These are phyloP conservation scores for Plasmodiophora brassicae DNA, from an alignment of 208 protist species.

Conservation along the genomic window DNA sequence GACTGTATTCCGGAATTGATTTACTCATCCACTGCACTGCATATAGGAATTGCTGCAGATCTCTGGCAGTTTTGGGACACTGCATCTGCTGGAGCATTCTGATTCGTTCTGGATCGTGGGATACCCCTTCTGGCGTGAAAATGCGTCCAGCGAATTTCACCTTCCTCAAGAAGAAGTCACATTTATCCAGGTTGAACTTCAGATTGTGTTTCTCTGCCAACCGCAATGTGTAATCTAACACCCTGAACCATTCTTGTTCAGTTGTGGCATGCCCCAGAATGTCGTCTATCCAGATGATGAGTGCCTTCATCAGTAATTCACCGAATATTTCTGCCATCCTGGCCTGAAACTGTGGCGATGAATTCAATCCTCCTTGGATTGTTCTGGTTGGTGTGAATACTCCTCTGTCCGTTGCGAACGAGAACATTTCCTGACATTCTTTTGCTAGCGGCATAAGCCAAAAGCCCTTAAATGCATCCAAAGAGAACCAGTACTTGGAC, in stretches of 20 bases:
- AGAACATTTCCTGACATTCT: background rate
- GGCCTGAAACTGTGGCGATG: background rate
- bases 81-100: background rate
- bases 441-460: background rate
- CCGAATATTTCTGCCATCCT: background rate
- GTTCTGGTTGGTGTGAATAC: background rate
- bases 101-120: background rate
- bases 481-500: background rate
- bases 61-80: background rate
- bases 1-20: background rate
- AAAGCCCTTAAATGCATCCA: background rate
- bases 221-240: background rate
- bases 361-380: background rate
- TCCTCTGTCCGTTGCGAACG: too few relatives aligned
- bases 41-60: background rate
- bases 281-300: background rate
- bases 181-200: too few relatives aligned
- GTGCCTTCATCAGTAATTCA: background rate
- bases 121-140: background rate
- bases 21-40: background rate
- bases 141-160: background rate
- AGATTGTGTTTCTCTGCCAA: background rate
- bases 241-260: background rate
- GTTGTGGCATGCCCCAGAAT: background rate
- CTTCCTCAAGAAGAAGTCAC: background rate